These are phyloP conservation scores for Chlorokybus atmophyticus DNA, from an alignment of 139 green algal species.

Conservation along the genomic window DNA sequence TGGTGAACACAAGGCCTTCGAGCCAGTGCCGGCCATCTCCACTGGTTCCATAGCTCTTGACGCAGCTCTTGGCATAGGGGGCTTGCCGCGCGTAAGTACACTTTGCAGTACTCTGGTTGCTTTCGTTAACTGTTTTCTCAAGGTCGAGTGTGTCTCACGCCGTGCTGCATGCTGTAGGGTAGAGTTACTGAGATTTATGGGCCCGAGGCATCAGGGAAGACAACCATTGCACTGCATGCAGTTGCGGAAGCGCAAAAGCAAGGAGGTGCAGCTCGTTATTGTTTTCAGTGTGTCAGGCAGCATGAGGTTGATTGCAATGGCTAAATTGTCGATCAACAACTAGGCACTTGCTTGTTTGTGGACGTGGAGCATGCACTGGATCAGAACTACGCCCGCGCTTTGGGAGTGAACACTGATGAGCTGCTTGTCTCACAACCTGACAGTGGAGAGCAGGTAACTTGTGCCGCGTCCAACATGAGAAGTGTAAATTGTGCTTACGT, in stretches of 20 bases:
- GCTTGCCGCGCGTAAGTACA: conserved; percentile 13
- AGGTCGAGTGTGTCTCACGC: not conserved
- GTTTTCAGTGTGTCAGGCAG: too few relatives aligned
- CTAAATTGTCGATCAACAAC: too few relatives aligned
- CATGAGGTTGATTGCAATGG: too few relatives aligned
- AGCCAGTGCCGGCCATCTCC: conserved; percentile 3
- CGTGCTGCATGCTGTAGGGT: conserved; percentile 25
- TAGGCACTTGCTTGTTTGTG: conserved; percentile 39
- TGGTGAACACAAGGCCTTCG: not conserved
- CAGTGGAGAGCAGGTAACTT: conserved; percentile 62
- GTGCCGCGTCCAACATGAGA: too few relatives aligned
- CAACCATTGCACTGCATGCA: conserved; percentile 83
- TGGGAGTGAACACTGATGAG: conserved; percentile 46
- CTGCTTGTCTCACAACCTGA: conserved; percentile 60
- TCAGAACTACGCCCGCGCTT: conserved; percentile 46
- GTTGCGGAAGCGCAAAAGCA: conserved; percentile 52
- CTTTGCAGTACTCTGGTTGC: not conserved
- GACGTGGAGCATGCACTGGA: conserved; percentile 90
- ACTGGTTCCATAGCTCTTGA: conserved; percentile 15
- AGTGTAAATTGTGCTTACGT: too few relatives aligned
- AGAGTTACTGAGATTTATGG: conserved; percentile 66
- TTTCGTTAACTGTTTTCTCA: not conserved
- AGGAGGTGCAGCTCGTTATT: not conserved
- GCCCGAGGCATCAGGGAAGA: conserved; percentile 87
- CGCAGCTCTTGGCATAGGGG: conserved; percentile 10